Conservation (phyloP, 148 eudicot genomes). For the Silene conica region DNA sequence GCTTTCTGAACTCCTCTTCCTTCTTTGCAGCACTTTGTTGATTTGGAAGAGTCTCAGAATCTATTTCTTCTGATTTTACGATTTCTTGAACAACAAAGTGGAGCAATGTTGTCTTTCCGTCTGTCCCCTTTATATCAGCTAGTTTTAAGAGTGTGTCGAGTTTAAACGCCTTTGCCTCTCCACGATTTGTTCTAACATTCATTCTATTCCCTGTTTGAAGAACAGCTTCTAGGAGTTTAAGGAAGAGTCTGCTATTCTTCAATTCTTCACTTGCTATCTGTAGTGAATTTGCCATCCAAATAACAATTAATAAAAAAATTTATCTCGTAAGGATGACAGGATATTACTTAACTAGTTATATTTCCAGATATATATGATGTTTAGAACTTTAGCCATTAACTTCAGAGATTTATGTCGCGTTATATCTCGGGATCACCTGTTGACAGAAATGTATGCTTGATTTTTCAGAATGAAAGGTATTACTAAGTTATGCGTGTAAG, state of each 20-base stretch:
- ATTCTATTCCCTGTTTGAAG: slow-evolving; percentile 92
- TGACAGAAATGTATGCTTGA: slow-evolving; percentile 10
- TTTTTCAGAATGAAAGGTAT: not conserved
- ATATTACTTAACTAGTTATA: not conserved
- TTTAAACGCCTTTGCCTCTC: slow-evolving; percentile 87
- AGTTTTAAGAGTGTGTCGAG: slow-evolving; percentile 83
- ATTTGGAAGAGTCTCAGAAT: slow-evolving; percentile 28
- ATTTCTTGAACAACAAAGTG: slow-evolving; percentile 99
- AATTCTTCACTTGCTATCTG: slow-evolving; percentile 87
- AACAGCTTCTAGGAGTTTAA: slow-evolving; percentile 95
- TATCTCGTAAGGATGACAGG: not conserved
- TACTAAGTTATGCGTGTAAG: not conserved
- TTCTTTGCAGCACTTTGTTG: slow-evolving; percentile 40
- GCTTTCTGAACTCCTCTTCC: slow-evolving; percentile 72
- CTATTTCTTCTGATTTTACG: slow-evolving; percentile 66
- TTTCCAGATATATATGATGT: not conserved
- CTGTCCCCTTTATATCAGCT: slow-evolving; percentile 85
- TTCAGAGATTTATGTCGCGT: not conserved
- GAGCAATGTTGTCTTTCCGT: slow-evolving; percentile 91
- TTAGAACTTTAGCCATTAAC: not conserved
- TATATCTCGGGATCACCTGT: slow-evolving; percentile 82
- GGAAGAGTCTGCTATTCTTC: slow-evolving; percentile 79
- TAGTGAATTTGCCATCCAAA: not conserved
- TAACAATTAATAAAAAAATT: not conserved
- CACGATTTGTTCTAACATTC: slow-evolving; percentile 97